phyloP scores from a whole-genome alignment of 2,329 filamentous ascomycete genomes.

The Colletotrichum phormii region DNA sequence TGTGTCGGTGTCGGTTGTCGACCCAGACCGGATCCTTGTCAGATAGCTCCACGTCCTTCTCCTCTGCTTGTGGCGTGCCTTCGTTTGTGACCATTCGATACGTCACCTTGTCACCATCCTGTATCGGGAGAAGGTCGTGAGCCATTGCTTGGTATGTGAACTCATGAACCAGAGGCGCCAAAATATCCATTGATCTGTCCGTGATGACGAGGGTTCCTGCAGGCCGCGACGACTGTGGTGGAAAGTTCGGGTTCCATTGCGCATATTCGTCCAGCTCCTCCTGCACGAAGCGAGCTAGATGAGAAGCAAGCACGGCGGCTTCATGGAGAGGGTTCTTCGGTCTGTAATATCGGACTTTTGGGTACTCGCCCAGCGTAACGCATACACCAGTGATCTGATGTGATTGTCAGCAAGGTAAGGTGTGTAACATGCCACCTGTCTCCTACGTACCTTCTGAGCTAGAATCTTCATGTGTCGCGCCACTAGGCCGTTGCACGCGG shows the following conservation, averaged over 20 bases:
- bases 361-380: slow-evolving; percentile 92
- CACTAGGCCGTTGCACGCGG: slow-evolving; percentile 86
- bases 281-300: slow-evolving; percentile 91
- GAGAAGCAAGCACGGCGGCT: slow-evolving; percentile 86
- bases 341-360: slow-evolving; percentile 90
- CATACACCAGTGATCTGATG: slow-evolving; percentile 84
- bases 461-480: slow-evolving; percentile 84
- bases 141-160: slow-evolving; percentile 99
- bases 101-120: slow-evolving; percentile 88
- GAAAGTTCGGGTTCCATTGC: slow-evolving; percentile 85
- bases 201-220: slow-evolving; percentile 87
- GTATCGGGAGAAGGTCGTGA: slow-evolving; percentile 89
- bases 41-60: slow-evolving; percentile 90
- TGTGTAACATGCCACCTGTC: slow-evolving; percentile 8
- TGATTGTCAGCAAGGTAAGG: slow-evolving; percentile 34
- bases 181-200: slow-evolving; percentile 92
- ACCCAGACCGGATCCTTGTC: slow-evolving; percentile 97
- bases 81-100: slow-evolving; percentile 86
- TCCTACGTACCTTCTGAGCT: slow-evolving; percentile 81
- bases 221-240: slow-evolving; percentile 81
- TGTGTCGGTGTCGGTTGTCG: slow-evolving; percentile 92
- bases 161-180: slow-evolving; percentile 90
- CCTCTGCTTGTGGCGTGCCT: slow-evolving; percentile 75
- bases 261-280: slow-evolving; percentile 91
- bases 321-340: slow-evolving; percentile 83